Evolutionary conservation across 306 rosid genomes (phyloP), one percentile per base, ranked within the genome.

Genomic region (Rosa multiflora): DNA sequence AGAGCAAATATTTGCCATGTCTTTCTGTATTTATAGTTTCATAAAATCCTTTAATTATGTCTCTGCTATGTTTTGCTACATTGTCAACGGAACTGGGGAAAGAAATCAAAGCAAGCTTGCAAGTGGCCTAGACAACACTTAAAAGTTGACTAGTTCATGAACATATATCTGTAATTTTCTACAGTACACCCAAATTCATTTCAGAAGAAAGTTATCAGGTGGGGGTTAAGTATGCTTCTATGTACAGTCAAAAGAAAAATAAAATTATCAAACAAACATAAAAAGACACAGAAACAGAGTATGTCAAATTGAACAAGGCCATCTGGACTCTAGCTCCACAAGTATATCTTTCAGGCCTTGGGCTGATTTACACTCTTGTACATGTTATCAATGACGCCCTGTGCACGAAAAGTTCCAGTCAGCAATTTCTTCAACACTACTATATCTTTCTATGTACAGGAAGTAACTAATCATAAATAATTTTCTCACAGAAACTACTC

Each of bases 381-480:
- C 97, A 95, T 84, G 77, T 84, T 68, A 73, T 95, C 97, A 21
- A 95, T 89, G 68, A 29, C 82, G 68, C 56, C 83, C 99, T 95
- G 93, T 8, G 39, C 37, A 59, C 56, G 3, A 77, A 72, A 75
- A 32, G 17, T 18, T 18, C 10, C 43, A 58, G 84, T 85, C 76
- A 89, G 84, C 66, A 74, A 67, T 67, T 72, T 67, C 62, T 53
- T 35, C 17, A 20, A 13, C n/a, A 47, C 26, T n/a, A 56, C 23
- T 42, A 42, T 52, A 72, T 17, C 44, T 70, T 49, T 42, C 7
- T 43, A 39, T 21, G 37, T 52, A 12, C 44, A 71, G 66, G 23
- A 74, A 68, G 46, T 4, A 63, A 61, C 72, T 20, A 6, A 74
- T 26, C 70, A 29, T 47, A 7, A 72, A 74, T 11, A 5, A 55